Percentiles rank a stretch among this genome's conserved stretches.
Evolutionary conservation across 2,329 filamentous ascomycete genomes (phyloP).

Genomic region (Hawksworthiomyces lignivorus): DNA sequence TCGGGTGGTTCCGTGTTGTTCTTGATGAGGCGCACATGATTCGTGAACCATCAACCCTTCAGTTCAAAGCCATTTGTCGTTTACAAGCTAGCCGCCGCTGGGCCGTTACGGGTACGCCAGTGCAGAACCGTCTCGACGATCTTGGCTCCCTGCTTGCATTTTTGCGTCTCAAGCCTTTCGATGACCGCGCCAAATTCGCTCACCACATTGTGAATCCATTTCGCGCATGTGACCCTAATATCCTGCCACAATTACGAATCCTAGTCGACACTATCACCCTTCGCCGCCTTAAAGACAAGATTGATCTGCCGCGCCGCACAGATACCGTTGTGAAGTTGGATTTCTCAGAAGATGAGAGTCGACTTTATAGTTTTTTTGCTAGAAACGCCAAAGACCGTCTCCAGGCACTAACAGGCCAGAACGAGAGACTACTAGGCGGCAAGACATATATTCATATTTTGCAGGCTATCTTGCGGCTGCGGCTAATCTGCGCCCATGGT

Average conservation of each 20-base stretch:
- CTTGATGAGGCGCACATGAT: constrained; percentile 95
- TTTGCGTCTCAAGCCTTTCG: constrained; percentile 75
- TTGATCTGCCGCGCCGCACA: constrained; percentile 66
- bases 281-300: constrained; percentile 83
- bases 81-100: constrained; percentile 76
- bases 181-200: constrained; percentile 67
- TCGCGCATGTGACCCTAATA: constrained; percentile 76
- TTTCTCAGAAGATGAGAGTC: constrained; percentile 67
- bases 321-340: constrained; percentile 68
- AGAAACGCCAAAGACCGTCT: constrained; percentile 75
- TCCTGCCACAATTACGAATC: constrained; percentile 76
- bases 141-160: constrained; percentile 82
- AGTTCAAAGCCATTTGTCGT: constrained; percentile 77
- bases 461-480: constrained; percentile 81
- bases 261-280: constrained; percentile 93
- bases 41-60: constrained; percentile 71
- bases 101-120: constrained; percentile 95
- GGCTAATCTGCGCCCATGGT: constrained; percentile 89
- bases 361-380: constrained; percentile 78
- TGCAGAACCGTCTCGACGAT: constrained; percentile 90
- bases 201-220: constrained; percentile 78
- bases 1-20: constrained; percentile 90
- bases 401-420: constrained; percentile 59
- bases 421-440: constrained; percentile 64
- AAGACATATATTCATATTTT: constrained; percentile 91